Base-by-base conservation (phyloP, 768 basidiomycete species). In the Hydnomerulius pinastri region DNA sequence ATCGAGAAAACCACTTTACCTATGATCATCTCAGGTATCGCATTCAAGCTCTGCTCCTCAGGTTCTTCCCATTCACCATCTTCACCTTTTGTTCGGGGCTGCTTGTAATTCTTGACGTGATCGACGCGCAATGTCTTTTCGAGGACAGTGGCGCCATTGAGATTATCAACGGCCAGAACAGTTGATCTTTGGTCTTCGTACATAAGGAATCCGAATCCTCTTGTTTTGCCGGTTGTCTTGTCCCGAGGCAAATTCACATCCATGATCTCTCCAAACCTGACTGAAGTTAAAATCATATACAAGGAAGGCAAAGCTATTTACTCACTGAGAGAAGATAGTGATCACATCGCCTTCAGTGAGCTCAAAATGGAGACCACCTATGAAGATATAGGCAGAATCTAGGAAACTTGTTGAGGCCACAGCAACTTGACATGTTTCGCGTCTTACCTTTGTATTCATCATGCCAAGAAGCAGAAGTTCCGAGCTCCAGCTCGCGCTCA, bases 141-240 rank as follows among this genome's bases (percentile, higher is more conserved):
- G 27, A 97, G 73, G 35, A 98, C 87, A 46, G 83, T 83, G 40
- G 94, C 91, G 35, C 97, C 97, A 63, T 97, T 98, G 70, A 99
- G 84, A 73, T 99, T 99, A 74, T 99, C 97, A 54, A 99, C 96
- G 8, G 97, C 97, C 42, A 99, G 78, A 43, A 98, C 69, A 6
- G 97, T 99, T 52, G 92, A 96, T 41, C 92, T 82, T 72, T 99
- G 97, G 69, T 99, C 94, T 71, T 96, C 93, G 69, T 98, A 99
- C 97, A 98, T 98, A 55, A 98, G 76, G 74, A 98, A 99, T 8
- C 83, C 95, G 66, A 98, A 99, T 2, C 97, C 97, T 62, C 74
- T 85, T 0, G 87, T 77, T 64, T 96, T 95, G 21, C 93, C 92
- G 0, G 96, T 96, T 47, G 87, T 78, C 65, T 94, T 95, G 73